phyloP scores from a whole-genome alignment of 768 basidiomycete genomes.

The Nidularia sp. region DNA sequence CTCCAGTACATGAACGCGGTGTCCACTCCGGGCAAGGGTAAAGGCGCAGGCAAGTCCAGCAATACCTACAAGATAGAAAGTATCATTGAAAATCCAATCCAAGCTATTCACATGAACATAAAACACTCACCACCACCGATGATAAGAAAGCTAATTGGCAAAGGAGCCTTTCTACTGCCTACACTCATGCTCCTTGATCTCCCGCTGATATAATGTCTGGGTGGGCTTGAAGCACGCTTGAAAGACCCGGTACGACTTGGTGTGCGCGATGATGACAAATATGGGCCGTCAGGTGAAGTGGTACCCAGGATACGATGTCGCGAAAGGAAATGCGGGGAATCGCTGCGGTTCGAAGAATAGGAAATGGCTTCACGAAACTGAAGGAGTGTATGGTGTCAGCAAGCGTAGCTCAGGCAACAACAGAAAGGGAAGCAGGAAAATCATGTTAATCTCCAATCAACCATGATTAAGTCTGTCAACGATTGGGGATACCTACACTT shows the following conservation, averaged over 20 bases:
- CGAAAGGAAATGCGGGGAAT: neutral
- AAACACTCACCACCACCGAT: slow-evolving; percentile 38
- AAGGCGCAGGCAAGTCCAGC: slow-evolving; percentile 47
- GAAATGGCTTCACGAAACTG: too few relatives aligned
- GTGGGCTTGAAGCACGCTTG: too few relatives aligned
- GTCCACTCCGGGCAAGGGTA: slow-evolving; percentile 43
- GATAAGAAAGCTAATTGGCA: slow-evolving; percentile 37
- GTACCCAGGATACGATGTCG: neutral
- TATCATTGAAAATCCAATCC: too few relatives aligned
- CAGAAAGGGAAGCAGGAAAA: too few relatives aligned
- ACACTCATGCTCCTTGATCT: slow-evolving; percentile 4
- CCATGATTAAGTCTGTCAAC: too few relatives aligned
- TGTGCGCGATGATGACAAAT: neutral
- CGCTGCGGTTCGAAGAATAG: neutral
- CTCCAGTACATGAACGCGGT: slow-evolving; percentile 48
- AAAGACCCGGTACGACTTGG: neutral
- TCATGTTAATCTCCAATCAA: too few relatives aligned
- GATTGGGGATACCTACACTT: too few relatives aligned
- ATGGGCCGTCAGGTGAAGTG: neutral
- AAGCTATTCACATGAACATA: too few relatives aligned
- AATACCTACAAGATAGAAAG: slow-evolving; percentile 23
- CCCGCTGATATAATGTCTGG: neutral
- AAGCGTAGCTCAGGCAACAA: too few relatives aligned
- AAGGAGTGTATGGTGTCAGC: too few relatives aligned
- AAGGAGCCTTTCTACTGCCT: slow-evolving; percentile 15